Evolutionary conservation across 75 land plant genomes (phyloP), one percentile per base, ranked within the genome.

Genomic region (Picea sitchensis): DNA sequence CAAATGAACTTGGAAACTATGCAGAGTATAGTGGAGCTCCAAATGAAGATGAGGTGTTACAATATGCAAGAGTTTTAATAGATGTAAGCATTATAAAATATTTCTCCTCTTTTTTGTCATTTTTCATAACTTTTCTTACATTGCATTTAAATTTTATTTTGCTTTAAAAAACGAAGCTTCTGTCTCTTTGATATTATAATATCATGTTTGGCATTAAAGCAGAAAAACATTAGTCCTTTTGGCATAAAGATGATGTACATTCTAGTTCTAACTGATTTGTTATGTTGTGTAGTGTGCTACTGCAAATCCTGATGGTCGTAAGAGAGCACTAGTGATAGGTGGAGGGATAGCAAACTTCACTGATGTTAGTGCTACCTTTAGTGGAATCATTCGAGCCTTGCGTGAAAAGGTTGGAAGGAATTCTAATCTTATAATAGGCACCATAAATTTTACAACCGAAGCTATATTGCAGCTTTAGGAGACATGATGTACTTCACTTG

Each of bases 301-400:
- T 80, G 90, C 85, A 64, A 72, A 74, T 75, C 90, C 90, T 57
- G 90, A 88, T 86, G 90, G 90, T 7, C 85, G 68, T 15, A 76
- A 68, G 54, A 86, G 88, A 75, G 90, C 90, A 13, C 80, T 88
- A 26, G 81, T 88, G 41, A 78, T 88, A 32, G 90, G 90, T 59
- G 90, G 90, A 34, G 90, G 90, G 41, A 88, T 88, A 75, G 90
- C 90, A 36, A 88, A 88, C 73, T 88, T 88, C 75, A 88, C 90
- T 18, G 90, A 88, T 75, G 90, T 88, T n/a, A 89, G 89, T 23
- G 85, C 88, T 31, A 88, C 90, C 20, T 88, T 88, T 72, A 88
- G 75, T 83, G 88, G 90, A 36, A 88, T 88, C 68, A 88, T 88
- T 76, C 76, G 83, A 61, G 90, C 90, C 41, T 69, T 88, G 78